Percentiles rank a stretch among this genome's conserved stretches.
Conservation (phyloP, 768 basidiomycete genomes). For the Panellus pusillus region DNA sequence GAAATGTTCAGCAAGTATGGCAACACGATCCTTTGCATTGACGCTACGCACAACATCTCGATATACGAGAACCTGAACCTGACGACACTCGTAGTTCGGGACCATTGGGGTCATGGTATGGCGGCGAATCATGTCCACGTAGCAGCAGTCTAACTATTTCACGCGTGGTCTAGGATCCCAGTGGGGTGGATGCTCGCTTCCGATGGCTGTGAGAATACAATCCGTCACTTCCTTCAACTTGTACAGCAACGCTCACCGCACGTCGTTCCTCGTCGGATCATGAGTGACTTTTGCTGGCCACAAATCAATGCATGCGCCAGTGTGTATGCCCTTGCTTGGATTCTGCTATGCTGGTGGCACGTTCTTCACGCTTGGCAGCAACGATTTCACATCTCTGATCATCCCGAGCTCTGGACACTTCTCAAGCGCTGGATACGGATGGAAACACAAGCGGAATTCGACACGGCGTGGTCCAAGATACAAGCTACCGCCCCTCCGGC, state of each 20-base stretch:
- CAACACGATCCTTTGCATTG: constrained; percentile 1
- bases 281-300: constrained; percentile 6
- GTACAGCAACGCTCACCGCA: neutral
- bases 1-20: constrained; percentile 9
- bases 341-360: constrained; percentile 31
- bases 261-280: neutral
- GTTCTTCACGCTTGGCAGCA: constrained; percentile 32
- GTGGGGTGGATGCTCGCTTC: constrained; percentile 24
- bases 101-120: constrained; percentile 1
- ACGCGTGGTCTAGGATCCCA: no score
- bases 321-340: neutral
- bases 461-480: constrained; percentile 18
- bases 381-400: constrained; percentile 17
- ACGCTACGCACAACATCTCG: constrained; percentile 16
- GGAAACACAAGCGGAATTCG: constrained; percentile 16
- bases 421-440: constrained; percentile 25
- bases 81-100: neutral
- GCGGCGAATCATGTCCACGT: no score
- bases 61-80: constrained; percentile 14
- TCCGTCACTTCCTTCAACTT: constrained; percentile 9
- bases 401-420: constrained; percentile 22
- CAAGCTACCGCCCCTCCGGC: constrained; percentile 3
- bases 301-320: constrained; percentile 5
- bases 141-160: no score
- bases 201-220: constrained; percentile 20